These are phyloP conservation scores for Aspergillus nanangensis DNA, from an alignment of 495 filamentous ascomycete species.

Conservation along the genomic window DNA sequence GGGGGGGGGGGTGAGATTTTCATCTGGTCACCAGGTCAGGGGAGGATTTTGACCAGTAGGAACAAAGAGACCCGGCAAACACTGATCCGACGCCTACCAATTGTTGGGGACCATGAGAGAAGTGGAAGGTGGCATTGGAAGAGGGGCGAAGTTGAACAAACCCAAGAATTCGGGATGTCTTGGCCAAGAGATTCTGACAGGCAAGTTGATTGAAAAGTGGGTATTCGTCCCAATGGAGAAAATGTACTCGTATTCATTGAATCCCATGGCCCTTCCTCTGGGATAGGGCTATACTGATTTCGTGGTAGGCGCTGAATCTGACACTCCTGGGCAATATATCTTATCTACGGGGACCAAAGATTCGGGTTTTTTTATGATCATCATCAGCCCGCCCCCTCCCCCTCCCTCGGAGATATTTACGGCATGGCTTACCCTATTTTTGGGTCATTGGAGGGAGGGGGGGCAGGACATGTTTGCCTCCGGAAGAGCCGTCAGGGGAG, in stretches of 20 bases:
- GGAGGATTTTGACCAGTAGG: too few species aligned
- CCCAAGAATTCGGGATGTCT: background rate
- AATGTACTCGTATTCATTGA: background rate
- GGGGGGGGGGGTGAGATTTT: too few species aligned
- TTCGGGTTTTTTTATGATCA: background rate
- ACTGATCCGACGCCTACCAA: too few species aligned
- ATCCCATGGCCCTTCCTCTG: background rate
- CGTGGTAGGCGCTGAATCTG: too few species aligned
- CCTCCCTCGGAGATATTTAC: background rate
- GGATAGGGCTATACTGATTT: too few species aligned
- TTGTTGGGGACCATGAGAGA: background rate
- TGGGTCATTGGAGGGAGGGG: background rate
- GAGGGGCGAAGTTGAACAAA: background rate
- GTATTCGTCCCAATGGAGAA: background rate
- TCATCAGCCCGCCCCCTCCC: background rate
- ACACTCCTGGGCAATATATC: background rate
- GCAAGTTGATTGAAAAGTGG: background rate
- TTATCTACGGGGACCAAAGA: background rate
- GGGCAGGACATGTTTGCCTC: background rate
- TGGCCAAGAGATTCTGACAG: background rate
- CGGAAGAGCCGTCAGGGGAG: conserved; percentile 1
- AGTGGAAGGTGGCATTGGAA: background rate
- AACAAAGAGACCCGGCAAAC: too few species aligned
- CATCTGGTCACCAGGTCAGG: too few species aligned
- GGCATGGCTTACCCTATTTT: background rate